Percentiles rank a stretch among this genome's conserved stretches.
phyloP scores from a whole-genome alignment of 768 basidiomycete genomes.

The Lactarius akahatsu region DNA sequence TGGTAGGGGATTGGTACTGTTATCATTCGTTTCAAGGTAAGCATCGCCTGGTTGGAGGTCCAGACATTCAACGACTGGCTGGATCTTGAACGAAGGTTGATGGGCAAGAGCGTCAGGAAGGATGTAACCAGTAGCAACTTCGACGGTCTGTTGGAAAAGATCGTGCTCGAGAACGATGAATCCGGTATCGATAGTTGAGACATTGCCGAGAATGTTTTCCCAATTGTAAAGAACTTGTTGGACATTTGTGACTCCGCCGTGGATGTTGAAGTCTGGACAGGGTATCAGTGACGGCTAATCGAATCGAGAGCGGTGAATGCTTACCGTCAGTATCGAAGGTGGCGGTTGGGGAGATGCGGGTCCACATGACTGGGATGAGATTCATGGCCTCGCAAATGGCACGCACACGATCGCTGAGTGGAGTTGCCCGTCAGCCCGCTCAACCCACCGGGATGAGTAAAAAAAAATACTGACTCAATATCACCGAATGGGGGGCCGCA shows the following conservation, averaged over 20 bases:
- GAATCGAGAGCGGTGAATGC: constrained; percentile 22
- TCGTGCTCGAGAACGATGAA: constrained; percentile 92
- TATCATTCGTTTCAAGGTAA: constrained; percentile 83
- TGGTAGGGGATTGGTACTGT: constrained; percentile 56
- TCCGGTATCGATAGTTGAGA: constrained; percentile 56
- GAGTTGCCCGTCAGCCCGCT: constrained; percentile 21
- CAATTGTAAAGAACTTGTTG: constrained; percentile 67
- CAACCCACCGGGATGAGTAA: background rate
- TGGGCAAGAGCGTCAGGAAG: constrained; percentile 75
- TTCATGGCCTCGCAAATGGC: constrained; percentile 83
- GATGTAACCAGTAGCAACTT: constrained; percentile 84
- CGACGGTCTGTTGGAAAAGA: constrained; percentile 80
- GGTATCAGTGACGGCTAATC: constrained; percentile 16
- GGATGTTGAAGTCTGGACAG: constrained; percentile 72
- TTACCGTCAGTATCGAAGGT: constrained; percentile 73
- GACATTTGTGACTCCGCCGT: constrained; percentile 57
- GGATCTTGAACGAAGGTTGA: constrained; percentile 61
- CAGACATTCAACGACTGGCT: constrained; percentile 70
- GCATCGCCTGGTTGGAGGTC: constrained; percentile 57
- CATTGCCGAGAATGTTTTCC: constrained; percentile 68
- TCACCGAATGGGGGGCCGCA: constrained; percentile 82
- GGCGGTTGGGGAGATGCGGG: constrained; percentile 54
- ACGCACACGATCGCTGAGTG: constrained; percentile 74
- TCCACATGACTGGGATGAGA: constrained; percentile 83
- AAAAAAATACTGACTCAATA: constrained; percentile 56